A percentile compares a stretch with the other conserved stretches of the same genome.
Evolutionary conservation across 805 yeast species (phyloP).

Genomic region (Spathaspora boniae): DNA sequence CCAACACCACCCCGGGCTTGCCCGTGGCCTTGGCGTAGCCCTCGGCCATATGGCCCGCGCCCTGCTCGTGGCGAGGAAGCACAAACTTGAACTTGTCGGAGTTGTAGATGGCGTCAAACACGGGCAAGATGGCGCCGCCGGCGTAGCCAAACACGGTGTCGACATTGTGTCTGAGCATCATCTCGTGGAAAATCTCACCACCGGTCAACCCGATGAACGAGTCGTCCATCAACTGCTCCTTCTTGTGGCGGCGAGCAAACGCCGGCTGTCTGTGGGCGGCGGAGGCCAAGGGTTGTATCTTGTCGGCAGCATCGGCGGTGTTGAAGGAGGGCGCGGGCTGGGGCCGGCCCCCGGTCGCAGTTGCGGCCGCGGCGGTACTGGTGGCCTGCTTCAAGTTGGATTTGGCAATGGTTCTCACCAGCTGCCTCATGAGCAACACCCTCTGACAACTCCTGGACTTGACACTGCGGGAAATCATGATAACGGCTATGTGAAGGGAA

Average conservation of each 20-base stretch:
- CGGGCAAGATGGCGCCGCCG: conserved; percentile 98
- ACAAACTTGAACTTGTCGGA: conserved; percentile 86
- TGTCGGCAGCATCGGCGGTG: conserved; percentile 19
- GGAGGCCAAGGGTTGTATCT: conserved; percentile 2
- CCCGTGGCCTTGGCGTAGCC: conserved; percentile 96
- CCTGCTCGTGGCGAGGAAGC: conserved; percentile 96
- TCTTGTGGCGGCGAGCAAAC: conserved; percentile 6
- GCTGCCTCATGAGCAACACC: conserved; percentile 1
- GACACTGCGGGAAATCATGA: conserved; percentile 20
- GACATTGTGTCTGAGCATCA: conserved; percentile 95
- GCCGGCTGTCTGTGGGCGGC: conserved; percentile 1
- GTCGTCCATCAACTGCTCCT: conserved; percentile 55
- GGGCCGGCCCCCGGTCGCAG: conserved; percentile 29
- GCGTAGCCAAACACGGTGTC: conserved; percentile 97
- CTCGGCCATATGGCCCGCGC: conserved; percentile 99
- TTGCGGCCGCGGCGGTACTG: conserved; percentile 21
- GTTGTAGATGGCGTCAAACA: conserved; percentile 93
- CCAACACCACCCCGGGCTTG: conserved; percentile 95
- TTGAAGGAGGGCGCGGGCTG: conserved; percentile 54
- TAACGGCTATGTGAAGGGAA: too few relatives aligned
- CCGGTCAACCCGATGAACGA: conserved; percentile 96
- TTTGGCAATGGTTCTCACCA: conserved; percentile 27
- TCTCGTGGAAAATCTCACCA: conserved; percentile 97
- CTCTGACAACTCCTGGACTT: conserved; percentile 9
- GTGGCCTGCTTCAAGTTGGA: conserved; percentile 26